phyloP scores from a whole-genome alignment of 139 green algal species.

The Chlorella sp. region DNA sequence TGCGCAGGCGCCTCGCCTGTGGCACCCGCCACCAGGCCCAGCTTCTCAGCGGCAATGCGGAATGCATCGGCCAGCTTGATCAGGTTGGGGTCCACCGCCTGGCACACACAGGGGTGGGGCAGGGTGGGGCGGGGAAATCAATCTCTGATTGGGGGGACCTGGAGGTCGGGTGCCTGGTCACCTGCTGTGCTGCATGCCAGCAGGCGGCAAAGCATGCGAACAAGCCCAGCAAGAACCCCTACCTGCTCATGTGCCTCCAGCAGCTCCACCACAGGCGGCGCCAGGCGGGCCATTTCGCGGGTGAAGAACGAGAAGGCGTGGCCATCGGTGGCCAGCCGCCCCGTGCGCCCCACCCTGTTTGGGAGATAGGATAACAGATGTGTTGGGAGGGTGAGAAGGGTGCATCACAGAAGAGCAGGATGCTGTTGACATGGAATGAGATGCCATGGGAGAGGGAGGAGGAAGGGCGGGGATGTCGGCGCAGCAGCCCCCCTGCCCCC shows the following conservation, averaged over 20 bases:
- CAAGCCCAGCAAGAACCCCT: not conserved
- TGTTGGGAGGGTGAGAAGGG: not conserved
- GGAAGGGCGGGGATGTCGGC: not conserved
- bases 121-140: not conserved
- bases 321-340: conserved; percentile 84
- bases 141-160: not conserved
- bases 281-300: conserved; percentile 73
- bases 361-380: not conserved
- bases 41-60: conserved; percentile 39
- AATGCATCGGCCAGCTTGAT: conserved; percentile 76
- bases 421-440: not conserved
- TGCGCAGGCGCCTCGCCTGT: conserved; percentile 41
- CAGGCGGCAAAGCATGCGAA: too few species aligned
- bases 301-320: conserved; percentile 93
- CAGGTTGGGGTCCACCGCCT: conserved; percentile 87
- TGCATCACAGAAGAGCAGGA: too few species aligned
- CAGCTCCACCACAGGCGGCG: conserved; percentile 67
- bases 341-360: conserved; percentile 85
- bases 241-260: conserved; percentile 58
- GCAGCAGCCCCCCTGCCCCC: not conserved
- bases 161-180: too few species aligned
- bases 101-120: too few species aligned
- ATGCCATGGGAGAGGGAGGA: not conserved
- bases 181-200: not conserved
- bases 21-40: conserved; percentile 30